Evolutionary conservation across 2,329 filamentous ascomycete species (phyloP), one percentile per base, ranked within the genome.

Genomic region (Aspergillus sp.): DNA sequence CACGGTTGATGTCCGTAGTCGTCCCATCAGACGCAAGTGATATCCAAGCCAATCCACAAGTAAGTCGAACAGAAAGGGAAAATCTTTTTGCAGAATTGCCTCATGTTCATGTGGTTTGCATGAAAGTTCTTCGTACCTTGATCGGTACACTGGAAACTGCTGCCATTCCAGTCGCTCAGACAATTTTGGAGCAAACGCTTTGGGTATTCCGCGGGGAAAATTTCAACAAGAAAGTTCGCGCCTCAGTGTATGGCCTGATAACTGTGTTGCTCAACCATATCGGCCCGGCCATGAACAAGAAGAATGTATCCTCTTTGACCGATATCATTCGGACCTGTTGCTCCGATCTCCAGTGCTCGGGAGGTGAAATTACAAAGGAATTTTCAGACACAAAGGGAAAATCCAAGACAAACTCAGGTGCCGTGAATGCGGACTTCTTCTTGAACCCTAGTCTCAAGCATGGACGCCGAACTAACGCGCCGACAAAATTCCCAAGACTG

Each of bases 51-150:
- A 93, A 92, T 64, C 80, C 86, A 7, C 88, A 90, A 61, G 85
- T 95, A 61, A 83, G 86, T 32, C 85, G 89, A 59, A 90, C 96
- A 49, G 93, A 97, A 74, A 88, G 88, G 59, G 91, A 96, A 53
- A 85, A 87, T 44, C 80, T 97, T 3, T 93, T 89, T 84, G 78
- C 83, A 47, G 79, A 85, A 17, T 80, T 97, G 11, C 90, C 93
- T 4, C 80, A 83, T 9, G 83, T 97, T 39, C 91, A 97, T 67
- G 74, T 86, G 13, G 85, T 89, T 13, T 83, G 85, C n/a, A 76
- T 96, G 53, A 74, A 83, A 20, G 74, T 96, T 1, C 74, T 90
- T 20, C 72, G 80, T 8, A 74, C 78, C 11, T 68, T 95, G 45
- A 70, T 85, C 20, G 72, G 79, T 53, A 82, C 88, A 11, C 78